Percentiles rank a stretch among this genome's conserved stretches.
Evolutionary conservation across 2,329 filamentous ascomycete genomes (phyloP).

Genomic region (Sporothrix euskadiensis): DNA sequence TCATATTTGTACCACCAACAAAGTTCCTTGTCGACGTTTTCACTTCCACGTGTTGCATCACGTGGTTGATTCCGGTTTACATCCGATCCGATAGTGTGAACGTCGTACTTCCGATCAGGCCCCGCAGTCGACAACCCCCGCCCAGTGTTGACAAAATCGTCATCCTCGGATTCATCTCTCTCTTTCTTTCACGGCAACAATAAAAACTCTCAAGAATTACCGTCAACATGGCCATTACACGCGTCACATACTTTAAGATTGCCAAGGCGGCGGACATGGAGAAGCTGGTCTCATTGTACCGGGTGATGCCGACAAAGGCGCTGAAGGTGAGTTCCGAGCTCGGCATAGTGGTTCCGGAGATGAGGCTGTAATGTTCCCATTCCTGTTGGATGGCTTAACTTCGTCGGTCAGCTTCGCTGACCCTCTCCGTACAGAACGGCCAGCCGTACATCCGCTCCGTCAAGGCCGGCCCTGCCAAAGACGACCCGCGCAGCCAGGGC

Average conservation of each 20-base stretch:
- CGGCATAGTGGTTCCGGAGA: neutral
- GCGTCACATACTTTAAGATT: slow-evolving; percentile 57
- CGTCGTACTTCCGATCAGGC: neutral
- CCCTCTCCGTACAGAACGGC: slow-evolving; percentile 54
- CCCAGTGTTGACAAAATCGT: neutral
- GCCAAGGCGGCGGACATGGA: slow-evolving; percentile 47
- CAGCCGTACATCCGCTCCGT: slow-evolving; percentile 67
- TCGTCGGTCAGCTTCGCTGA: neutral
- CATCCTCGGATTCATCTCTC: too few relatives aligned
- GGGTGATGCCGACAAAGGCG: slow-evolving; percentile 44
- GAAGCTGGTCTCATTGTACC: slow-evolving; percentile 49
- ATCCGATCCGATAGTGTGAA: neutral
- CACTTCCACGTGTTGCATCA: neutral
- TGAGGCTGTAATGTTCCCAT: neutral
- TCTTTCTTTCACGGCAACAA: neutral
- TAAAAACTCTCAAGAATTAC: neutral
- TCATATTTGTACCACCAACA: too few relatives aligned
- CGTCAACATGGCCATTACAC: slow-evolving; percentile 28
- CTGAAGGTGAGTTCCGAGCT: slow-evolving; percentile 42
- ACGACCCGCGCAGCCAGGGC: slow-evolving; percentile 63
- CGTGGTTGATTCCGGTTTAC: neutral
- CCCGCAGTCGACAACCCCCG: neutral
- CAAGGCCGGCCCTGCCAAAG: slow-evolving; percentile 48
- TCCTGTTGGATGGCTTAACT: neutral
- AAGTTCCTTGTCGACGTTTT: too few relatives aligned